These are phyloP conservation scores for Mariannaea sp. DNA, from an alignment of 2,329 filamentous ascomycete genomes.

Conservation along the genomic window DNA sequence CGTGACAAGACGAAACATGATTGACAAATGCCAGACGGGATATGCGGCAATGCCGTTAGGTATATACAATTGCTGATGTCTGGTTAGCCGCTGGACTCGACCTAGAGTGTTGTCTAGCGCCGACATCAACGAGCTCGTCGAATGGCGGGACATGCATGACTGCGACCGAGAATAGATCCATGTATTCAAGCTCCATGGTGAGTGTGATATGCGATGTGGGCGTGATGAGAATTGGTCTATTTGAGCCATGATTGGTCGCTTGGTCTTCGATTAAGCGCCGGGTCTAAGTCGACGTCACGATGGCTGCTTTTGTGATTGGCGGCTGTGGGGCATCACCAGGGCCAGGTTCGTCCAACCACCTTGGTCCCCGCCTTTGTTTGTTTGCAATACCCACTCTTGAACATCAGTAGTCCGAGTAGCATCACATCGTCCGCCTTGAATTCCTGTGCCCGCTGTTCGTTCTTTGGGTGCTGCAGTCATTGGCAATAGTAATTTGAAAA, in stretches of 20 bases:
- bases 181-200: constrained; percentile 37
- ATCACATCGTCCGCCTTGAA: constrained; percentile 1
- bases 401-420: neutral
- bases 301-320: constrained; percentile 31
- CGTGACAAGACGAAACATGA: constrained; percentile 55
- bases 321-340: constrained; percentile 3
- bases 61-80: constrained; percentile 63
- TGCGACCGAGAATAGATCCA: constrained; percentile 46
- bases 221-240: constrained; percentile 24
- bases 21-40: constrained; percentile 49
- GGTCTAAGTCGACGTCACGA: constrained; percentile 14
- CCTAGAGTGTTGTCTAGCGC: constrained; percentile 27
- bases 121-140: constrained; percentile 25
- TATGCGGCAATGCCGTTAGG: constrained; percentile 51
- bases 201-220: constrained; percentile 36
- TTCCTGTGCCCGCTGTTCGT: neutral
- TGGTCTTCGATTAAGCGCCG: constrained; percentile 47
- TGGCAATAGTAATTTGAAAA: no score
- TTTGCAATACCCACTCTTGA: neutral
- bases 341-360: constrained; percentile 13
- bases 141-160: constrained; percentile 47
- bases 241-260: constrained; percentile 49
- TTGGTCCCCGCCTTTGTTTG: constrained; percentile 5
- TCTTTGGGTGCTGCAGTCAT: neutral
- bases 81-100: constrained; percentile 47